Evolutionary conservation across 2,329 filamentous ascomycete species (phyloP).

Genomic region (Clonostachys byssicola): DNA sequence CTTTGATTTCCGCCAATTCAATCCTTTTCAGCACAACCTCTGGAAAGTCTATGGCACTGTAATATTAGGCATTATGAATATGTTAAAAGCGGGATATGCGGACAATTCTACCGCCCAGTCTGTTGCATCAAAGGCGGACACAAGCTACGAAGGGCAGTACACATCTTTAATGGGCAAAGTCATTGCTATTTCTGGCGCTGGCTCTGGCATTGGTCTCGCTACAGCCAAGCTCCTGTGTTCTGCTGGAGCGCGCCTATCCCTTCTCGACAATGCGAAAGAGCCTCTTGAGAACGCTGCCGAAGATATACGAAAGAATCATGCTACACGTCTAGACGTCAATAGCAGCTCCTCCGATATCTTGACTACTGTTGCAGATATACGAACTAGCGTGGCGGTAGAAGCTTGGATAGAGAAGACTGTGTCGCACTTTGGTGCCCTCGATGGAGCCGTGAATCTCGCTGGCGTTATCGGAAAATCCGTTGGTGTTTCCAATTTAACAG

Average conservation of each 20-base stretch:
- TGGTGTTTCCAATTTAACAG: slow-evolving; percentile 7
- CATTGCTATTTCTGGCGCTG: slow-evolving; percentile 42
- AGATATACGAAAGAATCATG: no score
- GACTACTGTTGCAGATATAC: slow-evolving; percentile 23
- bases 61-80: no score
- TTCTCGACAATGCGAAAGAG: slow-evolving; percentile 37
- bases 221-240: slow-evolving; percentile 36
- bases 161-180: slow-evolving; percentile 26
- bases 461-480: slow-evolving; percentile 16
- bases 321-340: no score
- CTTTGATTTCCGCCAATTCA: no score
- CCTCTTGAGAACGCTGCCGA: slow-evolving; percentile 19
- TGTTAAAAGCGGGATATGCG: no score
- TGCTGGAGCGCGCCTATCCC: slow-evolving; percentile 37
- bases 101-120: no score
- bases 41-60: no score
- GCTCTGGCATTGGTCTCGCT: slow-evolving; percentile 45
- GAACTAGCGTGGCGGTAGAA: slow-evolving; percentile 18
- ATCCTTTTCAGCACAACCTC: no score
- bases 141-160: no score
- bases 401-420: slow-evolving; percentile 24
- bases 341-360: slow-evolving; percentile 6
- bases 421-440: slow-evolving; percentile 19
- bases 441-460: slow-evolving; percentile 30
- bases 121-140: no score